A percentile compares a stretch with the other conserved stretches of the same genome.
These are phyloP conservation scores for Tylopilus vinaceipallidus DNA, from an alignment of 768 basidiomycete species.

Conservation along the genomic window DNA sequence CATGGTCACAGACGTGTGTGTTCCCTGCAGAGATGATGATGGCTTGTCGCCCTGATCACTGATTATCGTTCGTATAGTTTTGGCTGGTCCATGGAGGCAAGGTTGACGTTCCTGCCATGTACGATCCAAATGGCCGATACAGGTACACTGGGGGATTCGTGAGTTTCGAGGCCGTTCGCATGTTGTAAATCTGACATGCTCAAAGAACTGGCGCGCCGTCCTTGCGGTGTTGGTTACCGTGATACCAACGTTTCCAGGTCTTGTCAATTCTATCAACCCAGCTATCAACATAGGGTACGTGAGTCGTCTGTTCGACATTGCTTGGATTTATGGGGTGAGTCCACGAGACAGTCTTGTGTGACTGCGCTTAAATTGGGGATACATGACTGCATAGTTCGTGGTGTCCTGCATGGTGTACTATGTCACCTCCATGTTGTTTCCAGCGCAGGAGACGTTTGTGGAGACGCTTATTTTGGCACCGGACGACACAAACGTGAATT, in stretches of 20 bases:
- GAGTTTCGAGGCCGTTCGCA: constrained; percentile 9
- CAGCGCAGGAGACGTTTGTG: constrained; percentile 29
- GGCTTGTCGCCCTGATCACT: not conserved
- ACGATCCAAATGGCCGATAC: constrained; percentile 76
- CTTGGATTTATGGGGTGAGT: constrained; percentile 77
- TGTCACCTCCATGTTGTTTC: constrained; percentile 29
- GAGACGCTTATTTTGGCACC: constrained; percentile 28
- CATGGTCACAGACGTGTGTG: constrained; percentile 55
- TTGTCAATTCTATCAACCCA: constrained; percentile 71
- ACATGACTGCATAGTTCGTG: constrained; percentile 20
- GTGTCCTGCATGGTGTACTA: constrained; percentile 31
- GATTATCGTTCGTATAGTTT: constrained; percentile 44
- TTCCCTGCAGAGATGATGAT: not conserved
- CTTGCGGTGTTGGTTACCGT: constrained; percentile 65
- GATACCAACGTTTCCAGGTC: constrained; percentile 71
- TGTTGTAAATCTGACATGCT: constrained; percentile 1
- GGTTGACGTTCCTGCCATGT: constrained; percentile 84
- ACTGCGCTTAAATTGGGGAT: not conserved
- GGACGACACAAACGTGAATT: constrained; percentile 15
- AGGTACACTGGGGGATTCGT: constrained; percentile 75
- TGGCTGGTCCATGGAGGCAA: constrained; percentile 73
- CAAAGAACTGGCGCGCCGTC: constrained; percentile 79
- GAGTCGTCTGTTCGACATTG: constrained; percentile 60
- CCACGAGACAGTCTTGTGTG: no score
- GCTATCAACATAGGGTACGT: constrained; percentile 62